Percentiles rank a stretch among this genome's conserved stretches.
These are phyloP conservation scores for Trichoderma harzianum DNA, from an alignment of 2,329 filamentous ascomycete genomes.

Conservation along the genomic window DNA sequence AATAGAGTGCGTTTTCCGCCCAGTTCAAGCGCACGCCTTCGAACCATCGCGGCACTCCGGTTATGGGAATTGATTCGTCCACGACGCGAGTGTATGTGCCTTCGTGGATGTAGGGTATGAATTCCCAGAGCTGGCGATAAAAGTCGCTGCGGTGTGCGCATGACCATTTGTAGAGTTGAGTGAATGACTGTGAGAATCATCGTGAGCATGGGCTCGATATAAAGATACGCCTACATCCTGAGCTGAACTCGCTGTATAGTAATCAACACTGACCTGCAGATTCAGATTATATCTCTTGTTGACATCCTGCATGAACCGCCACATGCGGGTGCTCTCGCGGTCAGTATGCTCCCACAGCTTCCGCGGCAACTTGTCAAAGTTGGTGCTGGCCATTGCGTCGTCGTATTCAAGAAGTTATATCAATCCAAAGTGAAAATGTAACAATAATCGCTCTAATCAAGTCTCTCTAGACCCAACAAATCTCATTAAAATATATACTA, in stretches of 20 bases:
- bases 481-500: background rate
- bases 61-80: conserved; percentile 67
- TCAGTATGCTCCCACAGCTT: conserved; percentile 68
- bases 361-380: conserved; percentile 42
- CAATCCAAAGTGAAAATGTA: background rate
- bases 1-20: conserved; percentile 74
- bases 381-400: conserved; percentile 26
- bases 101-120: conserved; percentile 58
- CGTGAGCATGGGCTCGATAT: background rate
- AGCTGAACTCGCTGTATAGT: background rate
- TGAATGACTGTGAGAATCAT: conserved; percentile 40
- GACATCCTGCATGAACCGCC: conserved; percentile 61
- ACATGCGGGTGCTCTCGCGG: conserved; percentile 61
- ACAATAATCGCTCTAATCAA: background rate
- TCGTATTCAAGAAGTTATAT: background rate
- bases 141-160: conserved; percentile 59
- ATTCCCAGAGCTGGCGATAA: conserved; percentile 61
- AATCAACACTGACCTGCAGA: conserved; percentile 49
- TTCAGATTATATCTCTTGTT: conserved; percentile 56
- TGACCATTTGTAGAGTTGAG: conserved; percentile 69
- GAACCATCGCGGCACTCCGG: conserved; percentile 74
- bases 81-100: conserved; percentile 60
- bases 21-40: conserved; percentile 70
- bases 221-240: background rate
- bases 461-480: background rate